Base-by-base conservation (phyloP, 108 stramenopile genomes). In the Parietichytrium sp. region DNA sequence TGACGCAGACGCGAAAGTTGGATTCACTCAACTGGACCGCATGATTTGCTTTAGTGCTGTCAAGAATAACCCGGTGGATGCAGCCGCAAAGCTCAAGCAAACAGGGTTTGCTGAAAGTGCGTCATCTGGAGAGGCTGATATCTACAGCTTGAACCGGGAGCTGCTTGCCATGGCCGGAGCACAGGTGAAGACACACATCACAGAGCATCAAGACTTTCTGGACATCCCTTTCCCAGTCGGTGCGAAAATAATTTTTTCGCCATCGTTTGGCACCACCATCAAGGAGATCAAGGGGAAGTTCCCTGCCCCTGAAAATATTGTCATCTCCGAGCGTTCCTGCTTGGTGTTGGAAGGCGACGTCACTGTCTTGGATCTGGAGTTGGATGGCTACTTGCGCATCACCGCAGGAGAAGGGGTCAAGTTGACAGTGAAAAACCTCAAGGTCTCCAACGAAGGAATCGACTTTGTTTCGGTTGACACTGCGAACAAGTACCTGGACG, bases 41-140 rank as follows among this genome's bases (percentile, higher is more conserved):
- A 93, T 94, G 80, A 54, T 96, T 49, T 97, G 93, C 87, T 89
- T n/a, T n/a, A n/a, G 81, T 48, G 78, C 98, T 10, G 94, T 95
- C 42, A 99, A 99, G 92, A 99, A 99, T 89, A 91, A 90, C 79
- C 87, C 89, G 15, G 79, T 82, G 4, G 97, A 97, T 49, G 98
- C 96, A 10, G 89, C 83, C 30, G 87, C 78, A 4, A 84, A 94
- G 31, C 92, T 93, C 85, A 84, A 83, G 16, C 86, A 85, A 48
- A 94, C 95, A 15, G 93, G 90, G 23, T 92, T 92, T 50, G 88
- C 96, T 4, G 96, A 93, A 47, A 89, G 91, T 15, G 95, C 95
- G 3, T 91, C 95, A 23, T 92, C 92, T 4, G 98, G 93, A 3
- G 98, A 99, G 82, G 89, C 94, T 6, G 96, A 97, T 83, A 91